Base-by-base conservation (phyloP, 257 asterid genomes). In the Solanum infundibuliforme region DNA sequence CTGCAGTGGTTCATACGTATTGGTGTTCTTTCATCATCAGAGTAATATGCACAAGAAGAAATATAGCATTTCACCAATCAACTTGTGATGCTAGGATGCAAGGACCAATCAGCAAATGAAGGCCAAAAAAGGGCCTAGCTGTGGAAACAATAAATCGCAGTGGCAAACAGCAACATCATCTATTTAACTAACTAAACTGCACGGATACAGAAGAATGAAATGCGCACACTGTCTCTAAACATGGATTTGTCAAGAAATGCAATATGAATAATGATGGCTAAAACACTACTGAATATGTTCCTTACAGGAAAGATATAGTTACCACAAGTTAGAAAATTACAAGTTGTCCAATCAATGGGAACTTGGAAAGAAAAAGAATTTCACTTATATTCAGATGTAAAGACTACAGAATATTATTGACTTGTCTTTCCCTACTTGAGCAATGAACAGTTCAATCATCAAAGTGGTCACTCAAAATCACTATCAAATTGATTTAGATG, bases 1-100 rank as follows among this genome's bases (percentile, higher is more conserved):
- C 99, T 97, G 97, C 93, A 92, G 20, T 87, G 79, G 60, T 25
- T 58, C 43, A 72, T 27, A 14, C 16, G 14, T 46, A 8, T 86
- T 84, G 8, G 12, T 27, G 48, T 25, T 68, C 62, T 46, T 16
- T 27, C 66, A 85, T 23, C 73, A 39, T 86, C 32, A 79, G 48
- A 84, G 86, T 66, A 87, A 85, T 32, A 72, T 86, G 88, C 83
- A 77, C 34, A 0, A 43, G 72, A 25, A 86, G 83, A 31, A 55
- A 21, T 86, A 25, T 81, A 48, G 41, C 85, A 81, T 29, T 81
- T 48, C 85, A 81, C 41, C 41, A 46, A 81, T 81, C 85, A 81
- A 43, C 66, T 81, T 46, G 68, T 46, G 66, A 79, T 81, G 85
- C 41, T 81, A 46, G 39, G 68, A 81, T 81, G 68, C 68, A 81